A percentile compares a stretch with the other conserved stretches of the same genome.
Conservation (phyloP, 2,329 filamentous ascomycete species). For the Chaetomium strumarium region DNA sequence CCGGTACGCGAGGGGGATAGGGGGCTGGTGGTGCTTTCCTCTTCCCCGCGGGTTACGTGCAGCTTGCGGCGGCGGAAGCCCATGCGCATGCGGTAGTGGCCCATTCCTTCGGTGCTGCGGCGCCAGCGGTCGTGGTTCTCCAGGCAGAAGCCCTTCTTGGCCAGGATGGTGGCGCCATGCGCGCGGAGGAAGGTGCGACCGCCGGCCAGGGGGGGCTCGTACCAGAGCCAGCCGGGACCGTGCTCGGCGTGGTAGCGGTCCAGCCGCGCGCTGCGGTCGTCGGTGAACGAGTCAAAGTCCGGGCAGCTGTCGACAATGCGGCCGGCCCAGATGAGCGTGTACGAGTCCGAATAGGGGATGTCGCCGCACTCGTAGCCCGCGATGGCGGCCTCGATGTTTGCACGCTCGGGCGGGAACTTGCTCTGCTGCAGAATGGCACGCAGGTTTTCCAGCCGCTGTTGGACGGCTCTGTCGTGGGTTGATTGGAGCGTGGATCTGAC, state of each 20-base stretch:
- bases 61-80: slow-evolving; percentile 26
- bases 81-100: slow-evolving; percentile 28
- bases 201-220: slow-evolving; percentile 36
- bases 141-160: slow-evolving; percentile 31
- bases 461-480: slow-evolving; percentile 28
- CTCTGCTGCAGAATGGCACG: slow-evolving; percentile 29
- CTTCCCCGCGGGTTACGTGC: slow-evolving; percentile 5
- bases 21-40: neutral
- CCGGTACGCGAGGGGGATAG: neutral
- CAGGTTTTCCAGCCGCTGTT: slow-evolving; percentile 31
- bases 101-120: slow-evolving; percentile 27
- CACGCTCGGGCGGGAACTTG: slow-evolving; percentile 32
- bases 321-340: slow-evolving; percentile 39
- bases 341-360: slow-evolving; percentile 36
- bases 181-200: slow-evolving; percentile 18
- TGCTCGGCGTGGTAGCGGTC: slow-evolving; percentile 33
- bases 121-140: slow-evolving; percentile 13
- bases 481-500: slow-evolving; percentile 23
- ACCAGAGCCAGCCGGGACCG: slow-evolving; percentile 42
- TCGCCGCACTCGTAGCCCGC: slow-evolving; percentile 34
- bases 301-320: slow-evolving; percentile 37
- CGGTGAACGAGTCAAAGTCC: slow-evolving; percentile 34
- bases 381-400: slow-evolving; percentile 40
- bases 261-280: slow-evolving; percentile 34
- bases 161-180: slow-evolving; percentile 17